Conservation (phyloP, 305 asterid species). For the Plantago lanceolata region DNA sequence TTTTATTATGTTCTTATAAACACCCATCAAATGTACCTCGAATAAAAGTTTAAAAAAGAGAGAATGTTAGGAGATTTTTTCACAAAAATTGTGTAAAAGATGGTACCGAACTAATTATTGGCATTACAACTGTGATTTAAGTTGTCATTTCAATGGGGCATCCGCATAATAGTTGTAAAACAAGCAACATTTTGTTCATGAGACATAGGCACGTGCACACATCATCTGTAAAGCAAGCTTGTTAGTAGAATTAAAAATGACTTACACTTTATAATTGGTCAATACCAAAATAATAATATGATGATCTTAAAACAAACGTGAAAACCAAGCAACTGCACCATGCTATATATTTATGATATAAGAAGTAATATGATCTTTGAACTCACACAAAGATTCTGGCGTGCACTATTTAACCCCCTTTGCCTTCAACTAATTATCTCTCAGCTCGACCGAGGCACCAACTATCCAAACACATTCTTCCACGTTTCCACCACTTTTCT, state of each 20-base stretch:
- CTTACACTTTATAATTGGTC: background rate
- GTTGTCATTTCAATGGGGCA: too few species aligned
- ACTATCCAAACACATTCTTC: conserved; percentile 13
- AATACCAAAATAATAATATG: background rate
- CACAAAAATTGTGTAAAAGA: too few species aligned
- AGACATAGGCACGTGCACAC: conserved; percentile 24
- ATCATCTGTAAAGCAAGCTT: conserved; percentile 7
- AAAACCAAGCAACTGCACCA: conserved; percentile 37
- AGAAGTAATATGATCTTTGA: too few species aligned
- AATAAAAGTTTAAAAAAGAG: too few species aligned
- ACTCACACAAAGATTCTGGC: conserved; percentile 40
- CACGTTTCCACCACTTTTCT: conserved; percentile 32
- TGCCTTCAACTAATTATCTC: conserved; percentile 26
- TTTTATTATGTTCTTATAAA: too few species aligned
- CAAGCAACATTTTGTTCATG: background rate
- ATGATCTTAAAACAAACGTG: conserved; percentile 35
- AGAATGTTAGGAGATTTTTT: too few species aligned
- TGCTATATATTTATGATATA: too few species aligned
- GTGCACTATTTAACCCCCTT: conserved; percentile 28
- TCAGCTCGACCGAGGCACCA: conserved; percentile 21
- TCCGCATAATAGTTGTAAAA: too few species aligned
- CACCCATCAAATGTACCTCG: too few species aligned
- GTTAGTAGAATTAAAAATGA: conserved; percentile 3
- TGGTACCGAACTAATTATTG: too few species aligned
- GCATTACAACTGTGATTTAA: too few species aligned